These are phyloP conservation scores for Prunella vulgaris DNA, from an alignment of 257 asterid species.

Conservation along the genomic window DNA sequence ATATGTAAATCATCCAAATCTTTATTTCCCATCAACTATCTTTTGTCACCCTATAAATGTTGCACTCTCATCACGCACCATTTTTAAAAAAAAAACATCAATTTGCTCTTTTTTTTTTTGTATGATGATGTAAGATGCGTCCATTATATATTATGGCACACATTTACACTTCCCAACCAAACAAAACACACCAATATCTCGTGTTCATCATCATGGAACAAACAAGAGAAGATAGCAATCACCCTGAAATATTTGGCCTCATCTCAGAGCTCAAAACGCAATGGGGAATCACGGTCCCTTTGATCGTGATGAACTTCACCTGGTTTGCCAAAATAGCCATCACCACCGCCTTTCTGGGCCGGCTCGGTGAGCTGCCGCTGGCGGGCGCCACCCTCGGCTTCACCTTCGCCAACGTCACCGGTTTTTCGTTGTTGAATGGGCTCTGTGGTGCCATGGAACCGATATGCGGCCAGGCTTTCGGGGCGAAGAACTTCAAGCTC, in stretches of 20 bases:
- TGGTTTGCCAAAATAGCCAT: conserved; percentile 77
- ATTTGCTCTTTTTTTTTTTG: no score
- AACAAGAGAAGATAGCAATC: neutral
- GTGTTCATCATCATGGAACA: conserved; percentile 23
- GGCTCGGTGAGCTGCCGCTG: conserved; percentile 60
- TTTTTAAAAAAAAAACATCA: neutral
- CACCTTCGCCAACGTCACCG: conserved; percentile 77
- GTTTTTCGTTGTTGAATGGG: conserved; percentile 69
- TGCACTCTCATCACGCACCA: conserved; percentile 35
- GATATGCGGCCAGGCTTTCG: conserved; percentile 91
- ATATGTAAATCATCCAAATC: no score
- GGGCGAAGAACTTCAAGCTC: conserved; percentile 71
- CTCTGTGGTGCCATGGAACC: conserved; percentile 87
- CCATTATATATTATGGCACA: conserved; percentile 9
- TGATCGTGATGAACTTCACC: conserved; percentile 59
- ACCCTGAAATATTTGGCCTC: neutral
- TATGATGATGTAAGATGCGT: no score
- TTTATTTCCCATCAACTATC: conserved; percentile 1
- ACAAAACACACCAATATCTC: conserved; percentile 14
- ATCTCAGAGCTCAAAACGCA: conserved; percentile 56
- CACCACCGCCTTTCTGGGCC: conserved; percentile 85
- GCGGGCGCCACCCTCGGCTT: conserved; percentile 75
- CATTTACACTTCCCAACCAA: neutral
- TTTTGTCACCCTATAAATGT: conserved; percentile 2
- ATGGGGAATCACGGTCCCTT: conserved; percentile 46